Percentiles rank a stretch among this genome's conserved stretches.
Conservation (phyloP, 2,329 filamentous ascomycete species). For the Ophiosphaerella korrae region DNA sequence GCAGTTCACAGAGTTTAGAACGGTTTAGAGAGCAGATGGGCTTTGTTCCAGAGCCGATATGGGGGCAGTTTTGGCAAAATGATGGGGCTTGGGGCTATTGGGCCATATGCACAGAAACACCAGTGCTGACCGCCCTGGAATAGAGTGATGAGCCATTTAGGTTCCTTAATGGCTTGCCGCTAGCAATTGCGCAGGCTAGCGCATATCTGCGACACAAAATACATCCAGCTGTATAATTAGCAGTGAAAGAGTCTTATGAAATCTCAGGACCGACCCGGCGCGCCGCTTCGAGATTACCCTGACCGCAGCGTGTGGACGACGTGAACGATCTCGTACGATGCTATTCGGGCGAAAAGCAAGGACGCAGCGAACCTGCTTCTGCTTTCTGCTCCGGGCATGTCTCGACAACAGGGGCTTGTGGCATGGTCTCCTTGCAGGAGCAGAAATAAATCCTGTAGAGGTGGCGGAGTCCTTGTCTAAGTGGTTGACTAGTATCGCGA, state of each 20-base stretch:
- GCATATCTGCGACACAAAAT: constrained; percentile 14
- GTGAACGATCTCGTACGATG: constrained; percentile 39
- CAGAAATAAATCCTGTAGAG: constrained; percentile 1
- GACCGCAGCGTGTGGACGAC: constrained; percentile 35
- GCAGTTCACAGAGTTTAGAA: no score
- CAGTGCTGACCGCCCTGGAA: constrained; percentile 6
- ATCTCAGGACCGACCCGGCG: constrained; percentile 3
- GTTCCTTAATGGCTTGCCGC: constrained; percentile 25
- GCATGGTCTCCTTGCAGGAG: constrained; percentile 27
- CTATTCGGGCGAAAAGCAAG: constrained; percentile 23
- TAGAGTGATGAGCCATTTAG: constrained; percentile 12
- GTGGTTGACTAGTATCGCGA: constrained; percentile 17
- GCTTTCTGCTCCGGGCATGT: constrained; percentile 37
- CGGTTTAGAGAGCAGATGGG: no score
- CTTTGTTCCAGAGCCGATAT: no score
- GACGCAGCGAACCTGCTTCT: constrained; percentile 27
- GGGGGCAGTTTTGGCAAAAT: constrained; percentile 22
- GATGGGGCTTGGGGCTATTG: constrained; percentile 18
- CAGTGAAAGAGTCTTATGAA: constrained; percentile 32
- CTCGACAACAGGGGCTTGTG: constrained; percentile 32
- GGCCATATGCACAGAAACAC: neutral
- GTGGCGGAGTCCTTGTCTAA: constrained; percentile 11
- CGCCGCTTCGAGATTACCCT: constrained; percentile 28
- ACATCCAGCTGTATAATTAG: constrained; percentile 32
- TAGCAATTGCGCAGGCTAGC: no score